A percentile compares a stretch with the other conserved stretches of the same genome.
phyloP scores from a whole-genome alignment of 768 basidiomycete species.

The Mycena rosella region DNA sequence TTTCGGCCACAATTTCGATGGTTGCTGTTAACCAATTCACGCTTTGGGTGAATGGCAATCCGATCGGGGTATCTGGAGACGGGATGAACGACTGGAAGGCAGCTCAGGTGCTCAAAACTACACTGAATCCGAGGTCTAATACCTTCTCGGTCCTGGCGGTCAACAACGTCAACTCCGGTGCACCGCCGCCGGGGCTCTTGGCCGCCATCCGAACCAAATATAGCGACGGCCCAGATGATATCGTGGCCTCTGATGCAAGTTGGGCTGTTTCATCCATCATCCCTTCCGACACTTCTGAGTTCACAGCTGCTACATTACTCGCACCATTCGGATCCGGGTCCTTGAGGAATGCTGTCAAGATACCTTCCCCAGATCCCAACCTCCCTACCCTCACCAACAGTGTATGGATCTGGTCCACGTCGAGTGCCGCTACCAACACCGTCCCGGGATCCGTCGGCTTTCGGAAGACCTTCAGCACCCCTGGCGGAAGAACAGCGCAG shows the following conservation, averaged over 20 bases:
- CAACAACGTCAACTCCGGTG: neutral
- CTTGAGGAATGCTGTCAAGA: neutral
- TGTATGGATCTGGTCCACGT: neutral
- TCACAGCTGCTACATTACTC: neutral
- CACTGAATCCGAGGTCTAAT: neutral
- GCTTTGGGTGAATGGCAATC: slow-evolving; percentile 19
- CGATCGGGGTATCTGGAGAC: slow-evolving; percentile 12
- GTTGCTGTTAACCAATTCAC: slow-evolving; percentile 17
- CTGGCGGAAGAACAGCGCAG: neutral
- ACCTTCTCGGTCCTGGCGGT: neutral
- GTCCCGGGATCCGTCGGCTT: neutral
- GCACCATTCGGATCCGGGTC: neutral
- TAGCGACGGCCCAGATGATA: neutral
- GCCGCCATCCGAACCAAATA: neutral
- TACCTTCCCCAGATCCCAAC: neutral
- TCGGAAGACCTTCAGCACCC: neutral
- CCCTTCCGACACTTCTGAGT: neutral
- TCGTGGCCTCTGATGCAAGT: neutral
- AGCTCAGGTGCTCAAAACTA: neutral
- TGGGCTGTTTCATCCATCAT: neutral
- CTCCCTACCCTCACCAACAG: neutral
- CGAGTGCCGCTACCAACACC: neutral
- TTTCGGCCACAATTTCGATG: slow-evolving; percentile 1
- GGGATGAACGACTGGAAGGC: neutral
- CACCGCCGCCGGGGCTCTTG: neutral